Base-by-base conservation (phyloP, 176 grass and related monocot genomes). In the Dactylis glomerata region DNA sequence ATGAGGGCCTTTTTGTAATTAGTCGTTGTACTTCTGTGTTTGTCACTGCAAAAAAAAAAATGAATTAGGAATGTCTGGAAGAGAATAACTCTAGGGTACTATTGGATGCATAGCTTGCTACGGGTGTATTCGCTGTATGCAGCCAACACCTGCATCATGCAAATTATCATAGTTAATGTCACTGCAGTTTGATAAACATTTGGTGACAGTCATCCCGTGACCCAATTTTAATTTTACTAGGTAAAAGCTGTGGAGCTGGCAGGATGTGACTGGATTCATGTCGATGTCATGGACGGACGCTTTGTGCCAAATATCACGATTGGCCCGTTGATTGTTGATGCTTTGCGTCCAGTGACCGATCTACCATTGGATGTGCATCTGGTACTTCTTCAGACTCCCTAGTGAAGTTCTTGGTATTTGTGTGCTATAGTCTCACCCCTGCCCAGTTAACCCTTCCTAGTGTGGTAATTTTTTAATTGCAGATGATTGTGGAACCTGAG, bases 401-500 rank as follows among this genome's bases (percentile, higher is more conserved):
- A 84, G 24, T 83, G 49, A 58, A 81, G 3, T 71, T 54, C 4
- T 62, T 11, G 30, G 36, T 76, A 10, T 58, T 76, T 52, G 23
- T 80, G 41, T 74, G 12, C 1, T 75, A 8, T 68, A 77, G 0
- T 80, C 30, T 26, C 14, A 23, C 59, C 38, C 72, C 22, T 24
- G 37, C 38, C 63, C 26, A 22, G 31, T 84, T 80, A 31, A 68
- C 28, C 68, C 31, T 7, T 76, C 40, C 52, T 69, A 84, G 50
- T 69, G 31, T 37, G 32, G 16, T 5, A 5, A 22, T 50, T 83
- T 77, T 86, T 83, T 72, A 82, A 87, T 77, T 91, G 50, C 77
- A 99, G 96, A 99, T 96, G 96, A 99, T 99, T 89, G 96, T 99
- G 78, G 96, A 96, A 85, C 96, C 96, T 54, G 96, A 99, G 67